These are phyloP conservation scores for Kokia cookei DNA, from an alignment of 441 rosid species.

Conservation along the genomic window DNA sequence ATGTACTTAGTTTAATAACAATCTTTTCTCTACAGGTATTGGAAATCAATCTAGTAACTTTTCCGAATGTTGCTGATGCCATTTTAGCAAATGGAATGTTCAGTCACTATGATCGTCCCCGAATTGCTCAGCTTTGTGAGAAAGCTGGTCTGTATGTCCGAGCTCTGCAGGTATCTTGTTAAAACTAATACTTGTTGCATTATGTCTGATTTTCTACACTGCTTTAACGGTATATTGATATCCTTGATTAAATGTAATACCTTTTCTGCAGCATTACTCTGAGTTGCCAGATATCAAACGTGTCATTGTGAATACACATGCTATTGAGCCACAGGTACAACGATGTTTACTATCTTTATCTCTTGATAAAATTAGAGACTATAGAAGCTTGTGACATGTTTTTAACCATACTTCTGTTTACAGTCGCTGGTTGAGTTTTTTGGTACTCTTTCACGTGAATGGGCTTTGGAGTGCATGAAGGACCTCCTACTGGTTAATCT, in stretches of 20 bases:
- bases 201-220: background rate
- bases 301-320: conserved; percentile 88
- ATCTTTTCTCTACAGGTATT: conserved; percentile 54
- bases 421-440: conserved; percentile 98
- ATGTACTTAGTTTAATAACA: conserved; percentile 13
- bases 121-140: conserved; percentile 97
- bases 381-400: background rate
- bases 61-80: conserved; percentile 99
- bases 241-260: conserved; percentile 2
- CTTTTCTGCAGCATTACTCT: conserved; percentile 62
- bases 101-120: conserved; percentile 95
- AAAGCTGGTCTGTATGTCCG: conserved; percentile 90
- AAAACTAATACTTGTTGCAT: background rate
- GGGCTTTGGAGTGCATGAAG: conserved; percentile 99
- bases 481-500: conserved; percentile 87
- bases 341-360: conserved; percentile 6
- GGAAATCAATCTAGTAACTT: conserved; percentile 97
- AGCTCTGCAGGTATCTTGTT: conserved; percentile 64
- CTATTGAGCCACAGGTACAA: conserved; percentile 83
- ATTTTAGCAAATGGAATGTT: conserved; percentile 99
- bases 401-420: conserved; percentile 4
- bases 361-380: conserved; percentile 4
- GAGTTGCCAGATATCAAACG: conserved; percentile 87
- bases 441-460: conserved; percentile 95
- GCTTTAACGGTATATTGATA: background rate